Evolutionary conservation across 1,284 basidiomycete genomes (phyloP), one percentile per base, ranked within the genome.

Genomic region (Fomitopsis schrenkii): DNA sequence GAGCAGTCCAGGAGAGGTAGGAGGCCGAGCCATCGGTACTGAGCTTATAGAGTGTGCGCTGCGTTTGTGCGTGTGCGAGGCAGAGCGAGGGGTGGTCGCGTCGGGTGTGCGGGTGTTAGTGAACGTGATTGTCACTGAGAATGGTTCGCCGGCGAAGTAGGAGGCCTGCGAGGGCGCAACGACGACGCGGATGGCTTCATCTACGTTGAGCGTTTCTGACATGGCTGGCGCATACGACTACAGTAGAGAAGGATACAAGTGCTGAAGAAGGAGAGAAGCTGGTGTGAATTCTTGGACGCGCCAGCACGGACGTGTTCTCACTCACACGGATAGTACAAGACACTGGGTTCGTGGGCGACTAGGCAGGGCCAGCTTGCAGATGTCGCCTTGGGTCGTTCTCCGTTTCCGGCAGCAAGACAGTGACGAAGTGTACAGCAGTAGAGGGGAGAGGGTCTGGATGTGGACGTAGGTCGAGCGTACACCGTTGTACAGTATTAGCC

Each of bases 101-200:
- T 68, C 70, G 52, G 67, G 70, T 26, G 84, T 79, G 19, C 84
- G 84, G 6, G 87, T 91, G 73, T 97, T 97, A 52, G 90, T 90
- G 75, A 97, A 94, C 0, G 92, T 90, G 70, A 98, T 88, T 5
- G 85, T 89, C 17, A 93, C 93, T 6, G 86, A 80, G 74, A 97
- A 93, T 0, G 84, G 79, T 74, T 98, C 95, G 63, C 95, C 95
- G 1, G 95, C 94, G 74, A 96, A 98, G 77, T 92, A 97, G 0
- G 93, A 93, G 0, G 93, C 91, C 65, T 95, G 90, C 0, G 89
- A 82, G 3, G 95, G 95, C 0, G 87, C 81, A 30, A 90, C 86
- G 35, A 84, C 79, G 52, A 91, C 84, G 50, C 86, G 84, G 10
- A 91, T 82, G 42, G 80, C 67, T 44, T 71, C 70, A 63, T 72